Evolutionary conservation across 164 flowering plant species (phyloP), one percentile per base, ranked within the genome.

Genomic region (Macadamia integrifolia): DNA sequence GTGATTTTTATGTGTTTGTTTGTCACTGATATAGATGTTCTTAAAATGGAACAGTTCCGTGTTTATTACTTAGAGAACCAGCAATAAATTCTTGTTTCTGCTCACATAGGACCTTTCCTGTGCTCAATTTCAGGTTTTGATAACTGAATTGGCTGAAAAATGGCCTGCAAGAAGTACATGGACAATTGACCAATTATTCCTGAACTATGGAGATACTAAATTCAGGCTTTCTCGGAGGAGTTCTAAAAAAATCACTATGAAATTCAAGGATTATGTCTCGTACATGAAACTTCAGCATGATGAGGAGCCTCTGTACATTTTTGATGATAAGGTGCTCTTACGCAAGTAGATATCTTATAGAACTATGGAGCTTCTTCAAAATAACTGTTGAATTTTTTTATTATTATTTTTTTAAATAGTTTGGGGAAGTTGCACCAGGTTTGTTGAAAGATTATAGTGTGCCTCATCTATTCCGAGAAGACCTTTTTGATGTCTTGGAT

Each of bases 291-390:
- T 75, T 64, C 98, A 94, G 78, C 97, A 86, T 78, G 98, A 94
- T 75, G 98, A 94, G 77, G 96, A 94, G 70, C 98, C 98, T n/a
- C 82, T 94, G n/a, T 94, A 88, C 78, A 82, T 90, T 52, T 94
- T 94, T 79, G 97, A 91, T 81, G 92, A 88, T 52, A 86, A 90
- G 96, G 98, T 94, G 23, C 23, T 23, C 23, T 23, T 23, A 23
- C 23, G 23, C 3, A 30, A 66, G 3, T 7, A 23, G 23, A 23
- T 23, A 23, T 23, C 23, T 23, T 23, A 23, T 23, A 49, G 14
- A 48, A 60, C 58, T 67, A 32, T 29, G 40, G 28, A 60, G 63
- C 50, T 63, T 64, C 49, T 58, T 73, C 5, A 35, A 35, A 35
- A 52, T 9, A n/a, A 18, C 28, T 67, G 17, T 61, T 53, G 48